phyloP scores from a whole-genome alignment of 257 asterid species.

The Asclepias syriaca region DNA sequence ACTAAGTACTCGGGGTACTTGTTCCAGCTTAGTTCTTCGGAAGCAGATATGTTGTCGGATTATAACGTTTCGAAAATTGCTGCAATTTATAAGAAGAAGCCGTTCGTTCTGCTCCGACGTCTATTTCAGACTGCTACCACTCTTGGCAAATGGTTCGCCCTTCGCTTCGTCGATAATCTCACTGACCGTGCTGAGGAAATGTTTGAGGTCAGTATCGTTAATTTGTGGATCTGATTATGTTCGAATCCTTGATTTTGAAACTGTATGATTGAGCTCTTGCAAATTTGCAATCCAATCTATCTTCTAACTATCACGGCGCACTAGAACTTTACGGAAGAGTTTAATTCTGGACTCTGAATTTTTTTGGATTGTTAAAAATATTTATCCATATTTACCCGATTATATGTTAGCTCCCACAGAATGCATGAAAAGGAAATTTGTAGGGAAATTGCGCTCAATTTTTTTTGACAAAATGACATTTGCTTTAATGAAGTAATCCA shows the following conservation, averaged over 20 bases:
- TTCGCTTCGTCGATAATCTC: constrained; percentile 61
- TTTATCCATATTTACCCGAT: background rate
- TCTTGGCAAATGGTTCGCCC: constrained; percentile 90
- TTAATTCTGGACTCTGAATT: background rate
- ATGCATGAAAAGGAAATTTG: background rate
- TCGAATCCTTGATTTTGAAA: background rate
- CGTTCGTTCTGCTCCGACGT: constrained; percentile 67
- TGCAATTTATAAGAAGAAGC: constrained; percentile 65
- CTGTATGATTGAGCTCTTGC: background rate
- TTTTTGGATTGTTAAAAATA: background rate
- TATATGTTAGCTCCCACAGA: background rate
- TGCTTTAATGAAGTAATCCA: background rate
- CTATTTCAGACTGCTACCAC: constrained; percentile 67
- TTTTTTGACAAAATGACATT: background rate
- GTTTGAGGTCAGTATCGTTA: constrained; percentile 52
- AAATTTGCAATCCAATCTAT: background rate
- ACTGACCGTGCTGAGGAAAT: constrained; percentile 66
- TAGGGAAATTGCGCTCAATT: background rate
- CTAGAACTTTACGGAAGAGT: background rate
- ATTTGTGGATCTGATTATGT: background rate
- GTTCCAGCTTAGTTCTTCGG: constrained; percentile 61
- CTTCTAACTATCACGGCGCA: background rate
- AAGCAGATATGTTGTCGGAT: constrained; percentile 68
- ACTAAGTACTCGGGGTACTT: constrained; percentile 81
- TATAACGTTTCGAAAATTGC: constrained; percentile 53